Base-by-base conservation (phyloP, 1,284 basidiomycete species). In the Athelia sp. region DNA sequence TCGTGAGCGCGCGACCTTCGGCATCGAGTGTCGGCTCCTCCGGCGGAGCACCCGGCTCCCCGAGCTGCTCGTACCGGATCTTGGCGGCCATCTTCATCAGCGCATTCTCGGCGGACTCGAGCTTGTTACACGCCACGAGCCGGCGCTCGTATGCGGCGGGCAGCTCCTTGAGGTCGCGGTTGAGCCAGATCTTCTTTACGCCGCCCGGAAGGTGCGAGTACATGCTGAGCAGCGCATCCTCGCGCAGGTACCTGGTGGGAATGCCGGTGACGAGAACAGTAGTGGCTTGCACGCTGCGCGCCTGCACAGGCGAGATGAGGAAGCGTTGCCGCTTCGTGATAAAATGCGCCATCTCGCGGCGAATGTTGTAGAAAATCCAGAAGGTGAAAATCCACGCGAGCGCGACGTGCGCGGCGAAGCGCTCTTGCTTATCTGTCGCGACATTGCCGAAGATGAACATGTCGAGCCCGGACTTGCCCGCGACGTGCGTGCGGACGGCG, bases 241-340 rank as follows among this genome's bases (percentile, higher is more conserved):
- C 78, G 4, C 74, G 76, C 32, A 94, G 81, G 59, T 87, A 86
- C 49, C 84, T 79, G 42, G 79, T 68, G 17, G 94, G 93, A 6
- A 99, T 83, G 43, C 93, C 93, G n/a, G 92, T 93, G 55, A 98
- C 76, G 43, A 94, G 82, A 17, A 99, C 77, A 2, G 95, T 97
- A 56, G 85, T 88, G 2, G 94, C 89, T 68, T 94, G 90, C 0
- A 89, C 81, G 19, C n/a, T 17, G 8, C 9, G 4, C n/a, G 36
- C 36, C 61, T 96, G 89, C n/a, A 70, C 69, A 10, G 78, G 75
- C 52, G 84, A 82, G 54, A 91, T 81, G 46, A 99, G 81, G 74
- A 92, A 90, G 46, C 83, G 75, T 64, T 98, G 93, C 26, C 96
- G 91, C 15, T 84, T 76, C 50, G 77, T 75, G 56, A 97, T 72